Evolutionary conservation across 352 stramenopile genomes (phyloP).

Genomic region (Thraustochytrium striatum): DNA sequence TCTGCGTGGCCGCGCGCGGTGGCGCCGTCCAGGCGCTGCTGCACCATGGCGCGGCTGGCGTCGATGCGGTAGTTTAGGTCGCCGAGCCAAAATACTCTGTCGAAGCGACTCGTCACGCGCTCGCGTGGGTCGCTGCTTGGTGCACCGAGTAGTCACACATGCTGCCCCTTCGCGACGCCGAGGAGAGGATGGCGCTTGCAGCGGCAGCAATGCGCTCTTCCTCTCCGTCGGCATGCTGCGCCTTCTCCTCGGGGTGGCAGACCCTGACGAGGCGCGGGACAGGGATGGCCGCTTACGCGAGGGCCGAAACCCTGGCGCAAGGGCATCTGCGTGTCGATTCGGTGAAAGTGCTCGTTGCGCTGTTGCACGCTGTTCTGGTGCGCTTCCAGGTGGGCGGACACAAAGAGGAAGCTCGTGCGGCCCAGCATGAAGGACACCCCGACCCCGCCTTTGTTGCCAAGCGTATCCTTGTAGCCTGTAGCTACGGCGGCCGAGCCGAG

Average conservation of each 20-base stretch:
- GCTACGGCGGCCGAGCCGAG: constrained; percentile 81
- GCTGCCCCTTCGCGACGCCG: not conserved
- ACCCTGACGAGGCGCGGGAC: not conserved
- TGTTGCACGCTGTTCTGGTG: constrained; percentile 74
- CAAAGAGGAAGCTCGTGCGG: constrained; percentile 77
- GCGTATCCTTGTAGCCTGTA: constrained; percentile 84
- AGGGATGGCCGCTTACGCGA: not conserved
- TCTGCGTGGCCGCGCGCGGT: constrained; percentile 60
- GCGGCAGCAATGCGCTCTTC: not conserved
- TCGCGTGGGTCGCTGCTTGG: not conserved
- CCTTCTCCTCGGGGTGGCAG: not conserved
- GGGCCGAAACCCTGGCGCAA: constrained; percentile 52
- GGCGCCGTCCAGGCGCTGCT: constrained; percentile 67
- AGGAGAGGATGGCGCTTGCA: not conserved
- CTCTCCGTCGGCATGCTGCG: not conserved
- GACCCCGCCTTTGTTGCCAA: constrained; percentile 93
- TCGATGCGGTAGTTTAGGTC: constrained; percentile 91
- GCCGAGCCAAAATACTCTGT: constrained; percentile 86
- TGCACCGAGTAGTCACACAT: not conserved
- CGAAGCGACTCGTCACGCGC: constrained; percentile 57
- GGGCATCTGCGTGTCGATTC: constrained; percentile 69
- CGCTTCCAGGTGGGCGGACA: constrained; percentile 87
- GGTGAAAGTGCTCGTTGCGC: constrained; percentile 82
- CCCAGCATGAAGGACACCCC: constrained; percentile 75
- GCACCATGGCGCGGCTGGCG: constrained; percentile 76